A percentile compares a stretch with the other conserved stretches of the same genome.
These are phyloP conservation scores for Gymnopus androsaceus DNA, from an alignment of 1,284 basidiomycete species.

Conservation along the genomic window DNA sequence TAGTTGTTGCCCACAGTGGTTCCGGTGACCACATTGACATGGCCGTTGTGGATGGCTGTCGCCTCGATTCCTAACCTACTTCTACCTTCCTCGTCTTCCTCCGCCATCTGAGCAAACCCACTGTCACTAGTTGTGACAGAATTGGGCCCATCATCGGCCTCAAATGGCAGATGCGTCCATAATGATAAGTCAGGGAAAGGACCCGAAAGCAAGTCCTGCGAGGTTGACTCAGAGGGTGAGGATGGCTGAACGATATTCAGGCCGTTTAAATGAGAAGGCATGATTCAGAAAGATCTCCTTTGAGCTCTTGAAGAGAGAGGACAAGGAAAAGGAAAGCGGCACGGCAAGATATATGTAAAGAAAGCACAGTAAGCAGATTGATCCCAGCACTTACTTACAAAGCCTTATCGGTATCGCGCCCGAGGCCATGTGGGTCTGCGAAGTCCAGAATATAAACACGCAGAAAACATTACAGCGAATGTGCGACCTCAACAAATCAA, in stretches of 20 bases:
- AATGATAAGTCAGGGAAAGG: conserved; percentile 72
- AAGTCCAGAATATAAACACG: no score
- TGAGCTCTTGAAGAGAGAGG: no score
- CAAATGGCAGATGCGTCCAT: conserved; percentile 82
- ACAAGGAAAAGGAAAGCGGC: not conserved
- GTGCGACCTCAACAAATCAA: no score
- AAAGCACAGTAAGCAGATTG: no score
- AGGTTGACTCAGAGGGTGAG: conserved; percentile 41
- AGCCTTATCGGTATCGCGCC: no score
- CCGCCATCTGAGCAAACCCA: conserved; percentile 8
- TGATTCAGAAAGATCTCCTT: no score
- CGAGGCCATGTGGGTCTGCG: no score
- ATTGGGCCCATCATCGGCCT: conserved; percentile 61
- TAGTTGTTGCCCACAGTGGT: conserved; percentile 35
- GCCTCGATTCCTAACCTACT: conserved; percentile 39
- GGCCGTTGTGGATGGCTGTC: conserved; percentile 52
- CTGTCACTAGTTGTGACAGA: conserved; percentile 33
- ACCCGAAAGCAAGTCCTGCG: conserved; percentile 60
- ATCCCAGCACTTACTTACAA: no score
- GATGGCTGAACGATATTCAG: conserved; percentile 72
- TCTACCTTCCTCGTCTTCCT: conserved; percentile 37
- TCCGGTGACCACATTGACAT: conserved; percentile 59
- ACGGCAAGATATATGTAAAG: not conserved
- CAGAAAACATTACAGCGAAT: no score
- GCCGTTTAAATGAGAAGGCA: conserved; percentile 66